phyloP scores from a whole-genome alignment of 2,329 filamentous ascomycete genomes.

The Calonectria multiphialidica region DNA sequence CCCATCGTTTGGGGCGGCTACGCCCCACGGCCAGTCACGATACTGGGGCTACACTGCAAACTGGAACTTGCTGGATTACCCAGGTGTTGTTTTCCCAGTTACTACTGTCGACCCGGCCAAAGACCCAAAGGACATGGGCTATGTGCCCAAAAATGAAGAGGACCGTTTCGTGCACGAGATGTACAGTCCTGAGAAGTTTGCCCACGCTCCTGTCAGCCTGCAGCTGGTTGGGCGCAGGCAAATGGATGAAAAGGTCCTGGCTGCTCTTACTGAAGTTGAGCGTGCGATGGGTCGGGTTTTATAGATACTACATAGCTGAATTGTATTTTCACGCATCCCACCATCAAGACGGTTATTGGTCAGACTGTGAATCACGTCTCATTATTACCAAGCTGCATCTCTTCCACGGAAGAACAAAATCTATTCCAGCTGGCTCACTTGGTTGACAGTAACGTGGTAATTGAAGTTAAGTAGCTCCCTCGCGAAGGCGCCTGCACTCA shows the following conservation, averaged over 20 bases:
- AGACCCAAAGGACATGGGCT: constrained; percentile 38
- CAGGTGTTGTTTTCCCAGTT: constrained; percentile 71
- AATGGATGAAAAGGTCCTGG: constrained; percentile 46
- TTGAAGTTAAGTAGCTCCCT: too few relatives aligned
- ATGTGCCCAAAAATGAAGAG: constrained; percentile 43
- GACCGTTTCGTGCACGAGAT: constrained; percentile 45
- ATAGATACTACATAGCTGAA: too few relatives aligned
- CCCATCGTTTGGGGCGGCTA: constrained; percentile 62
- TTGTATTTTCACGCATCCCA: too few relatives aligned
- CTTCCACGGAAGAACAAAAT: too few relatives aligned
- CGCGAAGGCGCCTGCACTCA: too few relatives aligned
- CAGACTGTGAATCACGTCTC: too few relatives aligned
- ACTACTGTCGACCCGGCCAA: constrained; percentile 43
- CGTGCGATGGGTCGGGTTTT: constrained; percentile 38
- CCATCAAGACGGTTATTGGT: too few relatives aligned
- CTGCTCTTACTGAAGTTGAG: constrained; percentile 41
- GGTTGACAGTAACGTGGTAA: too few relatives aligned
- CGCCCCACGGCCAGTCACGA: constrained; percentile 54
- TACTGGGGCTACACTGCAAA: constrained; percentile 76
- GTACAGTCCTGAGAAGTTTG: constrained; percentile 42
- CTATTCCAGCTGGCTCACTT: too few relatives aligned
- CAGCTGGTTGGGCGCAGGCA: constrained; percentile 45
- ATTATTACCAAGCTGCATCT: too few relatives aligned
- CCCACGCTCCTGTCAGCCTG: constrained; percentile 42
- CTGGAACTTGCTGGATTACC: constrained; percentile 79